A percentile compares a stretch with the other conserved stretches of the same genome.
Evolutionary conservation across 108 stramenopile genomes (phyloP).

Genomic region (Poteriospumella lacustris): DNA sequence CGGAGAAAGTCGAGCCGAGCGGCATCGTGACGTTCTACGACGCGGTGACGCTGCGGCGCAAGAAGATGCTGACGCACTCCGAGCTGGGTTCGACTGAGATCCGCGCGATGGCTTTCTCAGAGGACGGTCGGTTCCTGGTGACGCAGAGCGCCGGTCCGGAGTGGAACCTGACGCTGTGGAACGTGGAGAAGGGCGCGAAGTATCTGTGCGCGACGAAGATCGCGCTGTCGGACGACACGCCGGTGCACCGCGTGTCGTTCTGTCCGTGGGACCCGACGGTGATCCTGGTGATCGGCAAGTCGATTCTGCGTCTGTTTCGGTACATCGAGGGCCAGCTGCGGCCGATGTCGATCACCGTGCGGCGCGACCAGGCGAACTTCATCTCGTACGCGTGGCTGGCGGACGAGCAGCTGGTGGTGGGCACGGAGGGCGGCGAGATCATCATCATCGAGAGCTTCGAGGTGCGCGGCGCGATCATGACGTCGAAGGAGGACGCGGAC

Average conservation of each 20-base stretch:
- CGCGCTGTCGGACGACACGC: constrained; percentile 13
- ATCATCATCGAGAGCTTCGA: constrained; percentile 48
- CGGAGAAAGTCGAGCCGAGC: constrained; percentile 30
- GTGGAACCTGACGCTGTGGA: constrained; percentile 51
- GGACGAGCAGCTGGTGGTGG: constrained; percentile 53
- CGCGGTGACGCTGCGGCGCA: constrained; percentile 33
- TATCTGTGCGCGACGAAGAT: constrained; percentile 36
- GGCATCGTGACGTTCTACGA: constrained; percentile 49
- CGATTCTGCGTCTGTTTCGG: constrained; percentile 49
- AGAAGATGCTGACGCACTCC: constrained; percentile 42
- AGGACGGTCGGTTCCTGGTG: constrained; percentile 46
- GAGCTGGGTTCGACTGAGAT: constrained; percentile 44
- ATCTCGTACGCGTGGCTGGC: constrained; percentile 52
- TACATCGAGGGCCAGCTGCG: constrained; percentile 45
- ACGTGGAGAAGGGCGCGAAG: constrained; percentile 49
- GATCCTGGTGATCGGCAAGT: constrained; percentile 53
- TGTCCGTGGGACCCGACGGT: constrained; percentile 51
- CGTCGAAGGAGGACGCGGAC: constrained; percentile 31
- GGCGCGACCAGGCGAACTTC: constrained; percentile 50
- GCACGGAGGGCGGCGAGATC: constrained; percentile 50
- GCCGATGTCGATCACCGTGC: constrained; percentile 35
- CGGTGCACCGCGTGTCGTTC: constrained; percentile 45
- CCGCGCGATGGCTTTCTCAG: constrained; percentile 41
- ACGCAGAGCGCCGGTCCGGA: constrained; percentile 56
- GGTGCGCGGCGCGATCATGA: constrained; percentile 41